These are phyloP conservation scores for Crucibulum laeve DNA, from an alignment of 768 basidiomycete species.

Conservation along the genomic window DNA sequence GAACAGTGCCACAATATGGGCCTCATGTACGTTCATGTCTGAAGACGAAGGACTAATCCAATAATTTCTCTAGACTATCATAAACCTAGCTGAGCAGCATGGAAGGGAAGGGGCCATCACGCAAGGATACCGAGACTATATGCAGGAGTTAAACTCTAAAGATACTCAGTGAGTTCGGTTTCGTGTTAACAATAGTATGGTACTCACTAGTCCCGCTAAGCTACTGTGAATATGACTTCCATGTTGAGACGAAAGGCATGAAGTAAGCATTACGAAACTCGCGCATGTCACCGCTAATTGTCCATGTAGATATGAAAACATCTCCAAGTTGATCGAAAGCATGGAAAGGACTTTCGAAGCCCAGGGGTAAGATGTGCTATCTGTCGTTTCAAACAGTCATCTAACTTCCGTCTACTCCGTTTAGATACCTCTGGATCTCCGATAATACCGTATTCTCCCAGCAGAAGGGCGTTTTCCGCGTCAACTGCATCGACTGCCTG, in stretches of 20 bases:
- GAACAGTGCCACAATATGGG: conserved; percentile 65
- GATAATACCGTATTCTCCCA: conserved; percentile 64
- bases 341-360: conserved; percentile 72
- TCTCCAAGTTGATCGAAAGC: conserved; percentile 67
- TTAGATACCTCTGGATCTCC: conserved; percentile 81
- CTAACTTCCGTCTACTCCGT: conserved; percentile 1
- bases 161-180: conserved; percentile 48
- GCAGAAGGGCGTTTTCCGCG: conserved; percentile 83
- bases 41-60: neutral
- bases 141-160: conserved; percentile 48
- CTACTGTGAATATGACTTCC: conserved; percentile 89
- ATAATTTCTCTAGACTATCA: conserved; percentile 48
- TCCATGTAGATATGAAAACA: conserved; percentile 76
- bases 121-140: conserved; percentile 68
- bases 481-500: conserved; percentile 95
- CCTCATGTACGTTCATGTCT: conserved; percentile 50
- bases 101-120: conserved; percentile 87
- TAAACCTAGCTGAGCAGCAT: conserved; percentile 88
- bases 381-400: conserved; percentile 4
- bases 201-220: conserved; percentile 28
- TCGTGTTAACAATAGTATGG: neutral
- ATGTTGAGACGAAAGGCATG: conserved; percentile 92
- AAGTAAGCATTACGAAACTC: conserved; percentile 44
- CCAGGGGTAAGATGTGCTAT: conserved; percentile 60
- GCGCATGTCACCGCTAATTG: conserved; percentile 1